These are phyloP conservation scores for Bacidia gigantensis DNA, from an alignment of 495 filamentous ascomycete species.

Conservation along the genomic window DNA sequence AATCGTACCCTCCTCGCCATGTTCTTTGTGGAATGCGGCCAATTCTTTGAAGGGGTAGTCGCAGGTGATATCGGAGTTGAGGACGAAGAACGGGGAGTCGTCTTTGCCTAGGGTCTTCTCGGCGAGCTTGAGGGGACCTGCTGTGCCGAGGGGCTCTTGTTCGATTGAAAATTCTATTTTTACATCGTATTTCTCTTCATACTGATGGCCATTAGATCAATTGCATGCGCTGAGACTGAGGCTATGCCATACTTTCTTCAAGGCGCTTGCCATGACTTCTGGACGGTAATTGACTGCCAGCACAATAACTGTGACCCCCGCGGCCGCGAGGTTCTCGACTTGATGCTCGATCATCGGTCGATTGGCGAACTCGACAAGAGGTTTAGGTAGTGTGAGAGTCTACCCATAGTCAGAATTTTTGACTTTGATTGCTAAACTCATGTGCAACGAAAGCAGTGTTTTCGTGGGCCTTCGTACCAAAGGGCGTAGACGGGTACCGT, in stretches of 20 bases:
- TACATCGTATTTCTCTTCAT: constrained; percentile 80
- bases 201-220: constrained; percentile 35
- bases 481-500: constrained; percentile 94
- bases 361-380: constrained; percentile 95
- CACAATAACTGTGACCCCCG: constrained; percentile 95
- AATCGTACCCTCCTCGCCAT: constrained; percentile 95
- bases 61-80: constrained; percentile 97
- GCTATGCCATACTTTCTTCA: constrained; percentile 44
- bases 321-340: constrained; percentile 85
- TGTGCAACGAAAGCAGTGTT: constrained; percentile 3
- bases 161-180: constrained; percentile 96
- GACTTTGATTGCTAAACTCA: background rate
- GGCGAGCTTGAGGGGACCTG: constrained; percentile 89
- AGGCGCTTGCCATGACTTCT: constrained; percentile 73
- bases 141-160: constrained; percentile 87
- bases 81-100: constrained; percentile 91
- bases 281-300: constrained; percentile 97
- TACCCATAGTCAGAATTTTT: constrained; percentile 25
- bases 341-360: constrained; percentile 99
- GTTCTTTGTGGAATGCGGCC: constrained; percentile 69
- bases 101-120: constrained; percentile 90
- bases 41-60: constrained; percentile 92
- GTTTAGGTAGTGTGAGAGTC: constrained; percentile 96
- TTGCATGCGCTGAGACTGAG: background rate
- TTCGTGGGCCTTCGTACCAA: constrained; percentile 53